phyloP scores from a whole-genome alignment of 2,329 filamentous ascomycete species.

The Tolypocladium tropicale region DNA sequence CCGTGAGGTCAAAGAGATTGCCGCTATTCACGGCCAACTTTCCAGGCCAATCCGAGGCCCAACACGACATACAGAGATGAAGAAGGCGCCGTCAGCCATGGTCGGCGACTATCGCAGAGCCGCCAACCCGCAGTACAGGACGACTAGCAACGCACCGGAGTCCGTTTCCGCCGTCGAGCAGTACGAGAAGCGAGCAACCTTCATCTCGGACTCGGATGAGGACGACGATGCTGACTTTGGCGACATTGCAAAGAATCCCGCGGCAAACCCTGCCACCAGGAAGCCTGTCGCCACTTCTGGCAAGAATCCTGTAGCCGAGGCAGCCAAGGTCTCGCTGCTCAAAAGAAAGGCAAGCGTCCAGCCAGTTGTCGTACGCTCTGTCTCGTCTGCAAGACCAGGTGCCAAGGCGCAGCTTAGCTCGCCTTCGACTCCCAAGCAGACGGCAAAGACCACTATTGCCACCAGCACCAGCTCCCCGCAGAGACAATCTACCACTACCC shows the following conservation, averaged over 20 bases:
- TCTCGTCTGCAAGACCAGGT: constrained; percentile 1
- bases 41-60: constrained; percentile 19
- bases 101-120: constrained; percentile 39
- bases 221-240: constrained; percentile 18
- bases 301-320: constrained; percentile 1
- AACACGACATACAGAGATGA: constrained; percentile 28
- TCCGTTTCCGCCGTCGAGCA: constrained; percentile 14
- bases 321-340: constrained; percentile 7
- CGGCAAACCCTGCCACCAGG: neutral
- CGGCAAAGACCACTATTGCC: neutral
- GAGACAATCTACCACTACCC: constrained; percentile 4
- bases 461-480: constrained; percentile 5
- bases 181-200: constrained; percentile 24
- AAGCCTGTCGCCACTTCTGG: constrained; percentile 3
- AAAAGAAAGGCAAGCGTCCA: constrained; percentile 8
- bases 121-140: constrained; percentile 23
- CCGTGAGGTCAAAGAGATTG: constrained; percentile 45
- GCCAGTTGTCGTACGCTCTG: neutral
- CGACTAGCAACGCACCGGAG: constrained; percentile 11
- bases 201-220: constrained; percentile 29
- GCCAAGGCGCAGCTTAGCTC: neutral
- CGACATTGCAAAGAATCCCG: constrained; percentile 10
- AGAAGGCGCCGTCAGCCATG: constrained; percentile 42
- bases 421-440: neutral
- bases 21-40: constrained; percentile 34